A percentile compares a stretch with the other conserved stretches of the same genome.
Conservation (phyloP, 148 eudicot species). For the Arbutus unedo region DNA sequence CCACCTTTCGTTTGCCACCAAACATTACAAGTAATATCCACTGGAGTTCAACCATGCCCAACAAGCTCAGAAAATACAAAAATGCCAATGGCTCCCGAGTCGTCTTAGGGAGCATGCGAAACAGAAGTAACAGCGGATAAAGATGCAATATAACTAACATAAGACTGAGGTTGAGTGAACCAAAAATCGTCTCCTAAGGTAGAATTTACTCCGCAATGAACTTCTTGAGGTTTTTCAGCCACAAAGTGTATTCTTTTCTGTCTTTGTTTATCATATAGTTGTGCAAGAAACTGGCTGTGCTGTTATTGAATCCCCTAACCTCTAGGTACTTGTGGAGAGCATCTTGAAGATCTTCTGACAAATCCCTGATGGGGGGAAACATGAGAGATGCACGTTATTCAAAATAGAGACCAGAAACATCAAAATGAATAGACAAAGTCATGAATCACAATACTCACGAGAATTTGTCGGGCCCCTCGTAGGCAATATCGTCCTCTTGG, state of each 20-base stretch:
- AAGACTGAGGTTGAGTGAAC: background rate
- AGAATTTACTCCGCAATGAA: constrained; percentile 39
- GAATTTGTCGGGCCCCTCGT: constrained; percentile 55
- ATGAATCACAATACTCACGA: constrained; percentile 29
- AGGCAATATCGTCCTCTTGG: constrained; percentile 39
- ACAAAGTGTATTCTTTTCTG: constrained; percentile 41
- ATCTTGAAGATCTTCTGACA: constrained; percentile 57
- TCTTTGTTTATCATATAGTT: constrained; percentile 58
- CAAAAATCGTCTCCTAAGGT: background rate
- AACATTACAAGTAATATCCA: background rate
- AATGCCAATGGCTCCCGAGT: background rate
- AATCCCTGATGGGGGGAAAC: constrained; percentile 29
- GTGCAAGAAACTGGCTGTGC: constrained; percentile 46
- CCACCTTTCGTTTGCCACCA: too few relatives aligned
- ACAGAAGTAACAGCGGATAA: background rate
- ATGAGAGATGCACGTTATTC: background rate
- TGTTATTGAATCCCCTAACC: constrained; percentile 53
- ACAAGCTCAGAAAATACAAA: background rate
- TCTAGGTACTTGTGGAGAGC: constrained; percentile 57
- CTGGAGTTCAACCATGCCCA: background rate
- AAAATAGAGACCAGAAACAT: background rate
- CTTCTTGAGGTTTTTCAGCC: constrained; percentile 54
- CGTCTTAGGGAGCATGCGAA: background rate
- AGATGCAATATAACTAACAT: background rate
- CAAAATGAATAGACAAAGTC: background rate